Base-by-base conservation (phyloP, 768 basidiomycete genomes). In the Suillus plorans region DNA sequence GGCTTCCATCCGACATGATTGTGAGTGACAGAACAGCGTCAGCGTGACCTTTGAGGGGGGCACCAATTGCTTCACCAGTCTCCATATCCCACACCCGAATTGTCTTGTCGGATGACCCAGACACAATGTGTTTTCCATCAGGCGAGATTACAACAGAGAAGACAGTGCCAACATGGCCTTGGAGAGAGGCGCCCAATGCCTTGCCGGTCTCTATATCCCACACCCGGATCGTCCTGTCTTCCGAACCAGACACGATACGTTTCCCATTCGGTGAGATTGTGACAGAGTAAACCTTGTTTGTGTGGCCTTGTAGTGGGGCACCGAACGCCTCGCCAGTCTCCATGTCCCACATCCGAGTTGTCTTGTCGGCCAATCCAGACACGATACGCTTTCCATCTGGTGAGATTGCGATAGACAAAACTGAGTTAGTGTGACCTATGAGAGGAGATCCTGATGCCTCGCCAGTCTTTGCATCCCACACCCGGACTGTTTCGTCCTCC, bases 401-500 rank as follows among this genome's bases (percentile, higher is more conserved):
- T 0, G 63, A 63, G 25, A 63, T 25, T 34, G 58, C 44, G 16
- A 63, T 58, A 22, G 58, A 61, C 8, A 0, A 2, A 44, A 61
- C 8, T 1, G 0, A 2, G 9, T 44, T 2, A 6, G 3, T 39
- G 55, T 67, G 67, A 1, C 60, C 67, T 50, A 9, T 14, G 31
- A 67, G 66, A 0, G 63, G 70, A 1, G 64, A 69, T 50, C 49
- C 57, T 61, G 73, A 45, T 7, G 68, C 64, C 31, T 67, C 67
- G 3, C 61, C 36, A 47, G 73, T 73, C 18, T 53, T 61, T 60
- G 56, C 28, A 34, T 73, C 34, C 67, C 67, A 68, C 16, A 68
- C 12, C 14, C 63, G 60, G 18, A 68, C 16, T 4, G 67, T 68
- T 0, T 6, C 4, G 53, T 68, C 68, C 0, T 0, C 0, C 5